phyloP scores from a whole-genome alignment of 192 early-diverging fungal genomes.

The Linnemannia zychae region DNA sequence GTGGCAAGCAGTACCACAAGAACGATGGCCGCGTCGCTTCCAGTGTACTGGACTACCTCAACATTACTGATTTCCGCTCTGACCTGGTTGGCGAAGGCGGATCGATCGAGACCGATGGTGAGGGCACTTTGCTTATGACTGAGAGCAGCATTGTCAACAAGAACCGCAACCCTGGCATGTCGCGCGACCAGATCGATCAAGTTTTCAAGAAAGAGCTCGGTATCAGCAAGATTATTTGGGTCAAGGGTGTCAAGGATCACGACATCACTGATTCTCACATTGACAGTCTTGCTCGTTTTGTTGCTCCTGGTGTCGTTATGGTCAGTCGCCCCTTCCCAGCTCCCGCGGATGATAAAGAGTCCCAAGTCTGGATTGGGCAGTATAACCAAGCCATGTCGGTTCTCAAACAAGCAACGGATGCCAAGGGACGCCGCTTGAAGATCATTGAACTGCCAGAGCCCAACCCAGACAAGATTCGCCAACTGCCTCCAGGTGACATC shows the following conservation, averaged over 20 bases:
- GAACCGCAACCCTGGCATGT: conserved; percentile 33
- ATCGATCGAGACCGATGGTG: conserved; percentile 32
- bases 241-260: conserved; percentile 31
- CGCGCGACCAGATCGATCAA: conserved; percentile 26
- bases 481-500: conserved; percentile 19
- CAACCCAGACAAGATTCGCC: conserved; percentile 23
- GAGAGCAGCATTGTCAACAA: conserved; percentile 38
- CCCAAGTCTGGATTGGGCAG: conserved; percentile 30
- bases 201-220: conserved; percentile 20
- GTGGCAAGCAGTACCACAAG: conserved; percentile 24
- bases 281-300: conserved; percentile 36
- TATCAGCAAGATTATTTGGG: conserved; percentile 27
- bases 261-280: conserved; percentile 38
- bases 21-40: conserved; percentile 22
- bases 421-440: conserved; percentile 26
- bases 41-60: conserved; percentile 11
- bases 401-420: conserved; percentile 12
- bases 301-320: conserved; percentile 30
- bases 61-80: conserved; percentile 13
- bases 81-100: conserved; percentile 29
- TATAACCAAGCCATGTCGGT: conserved; percentile 22
- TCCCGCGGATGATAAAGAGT: conserved; percentile 7
- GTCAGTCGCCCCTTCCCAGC: conserved; percentile 29
- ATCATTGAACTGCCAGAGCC: conserved; percentile 31
- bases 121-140: conserved; percentile 26